Evolutionary conservation across 495 filamentous ascomycete species (phyloP).

Genomic region (Hypoxylon fuscum): DNA sequence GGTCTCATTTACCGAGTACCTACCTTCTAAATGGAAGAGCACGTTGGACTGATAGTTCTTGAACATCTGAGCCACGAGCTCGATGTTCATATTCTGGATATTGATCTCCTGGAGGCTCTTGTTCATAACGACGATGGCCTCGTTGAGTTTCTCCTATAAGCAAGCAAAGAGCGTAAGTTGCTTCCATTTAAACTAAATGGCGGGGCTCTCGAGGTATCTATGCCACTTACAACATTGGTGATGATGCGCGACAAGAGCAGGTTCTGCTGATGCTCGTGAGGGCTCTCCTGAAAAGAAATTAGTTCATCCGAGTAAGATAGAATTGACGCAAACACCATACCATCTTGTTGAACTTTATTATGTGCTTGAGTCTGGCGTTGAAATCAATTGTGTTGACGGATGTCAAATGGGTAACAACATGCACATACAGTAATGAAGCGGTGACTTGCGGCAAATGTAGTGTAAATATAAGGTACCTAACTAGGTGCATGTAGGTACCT

Average conservation of each 20-base stretch:
- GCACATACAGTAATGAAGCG: background rate
- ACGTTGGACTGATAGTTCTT: constrained; percentile 99
- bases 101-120: constrained; percentile 97
- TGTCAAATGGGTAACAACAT: background rate
- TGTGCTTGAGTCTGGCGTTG: background rate
- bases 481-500: too few relatives aligned
- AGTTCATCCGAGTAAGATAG: background rate
- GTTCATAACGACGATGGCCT: constrained; percentile 90
- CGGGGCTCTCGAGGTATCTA: constrained; percentile 1
- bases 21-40: constrained; percentile 96
- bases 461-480: too few relatives aligned
- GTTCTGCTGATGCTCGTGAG: constrained; percentile 97
- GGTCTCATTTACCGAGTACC: constrained; percentile 10
- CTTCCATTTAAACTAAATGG: background rate
- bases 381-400: background rate
- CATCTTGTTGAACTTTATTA: constrained; percentile 31
- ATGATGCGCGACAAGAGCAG: constrained; percentile 93
- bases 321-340: constrained; percentile 12
- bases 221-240: constrained; percentile 84
- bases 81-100: constrained; percentile 97
- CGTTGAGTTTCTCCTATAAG: constrained; percentile 93
- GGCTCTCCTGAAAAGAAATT: constrained; percentile 75
- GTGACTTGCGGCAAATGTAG: too few relatives aligned
- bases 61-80: constrained; percentile 99
- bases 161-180: constrained; percentile 11